A percentile compares a stretch with the other conserved stretches of the same genome.
Evolutionary conservation across 805 yeast genomes (phyloP).

Genomic region (Diddensiella santjacobensis): DNA sequence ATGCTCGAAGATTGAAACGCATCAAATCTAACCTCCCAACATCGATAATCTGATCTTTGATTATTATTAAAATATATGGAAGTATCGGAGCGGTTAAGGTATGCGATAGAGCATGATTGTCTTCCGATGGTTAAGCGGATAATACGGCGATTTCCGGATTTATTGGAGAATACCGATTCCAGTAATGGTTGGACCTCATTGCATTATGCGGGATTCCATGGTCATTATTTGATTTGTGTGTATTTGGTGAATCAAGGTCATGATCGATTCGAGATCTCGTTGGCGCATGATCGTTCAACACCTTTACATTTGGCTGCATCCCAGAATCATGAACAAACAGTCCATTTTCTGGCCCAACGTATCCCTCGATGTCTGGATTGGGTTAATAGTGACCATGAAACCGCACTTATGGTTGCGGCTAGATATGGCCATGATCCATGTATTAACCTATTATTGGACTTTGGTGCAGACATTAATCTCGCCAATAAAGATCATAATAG

Average conservation of each 20-base stretch:
- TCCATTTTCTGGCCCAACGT: conserved; percentile 68
- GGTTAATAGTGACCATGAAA: conserved; percentile 44
- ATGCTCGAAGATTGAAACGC: too few relatives aligned
- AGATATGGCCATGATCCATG: conserved; percentile 58
- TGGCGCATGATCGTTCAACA: conserved; percentile 54
- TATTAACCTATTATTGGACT: conserved; percentile 58
- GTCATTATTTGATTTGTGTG: conserved; percentile 65
- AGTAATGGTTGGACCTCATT: conserved; percentile 76
- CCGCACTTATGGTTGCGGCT: conserved; percentile 62
- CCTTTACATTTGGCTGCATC: conserved; percentile 67
- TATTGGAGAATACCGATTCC: conserved; percentile 66
- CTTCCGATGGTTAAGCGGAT: conserved; percentile 60
- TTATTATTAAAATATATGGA: too few relatives aligned
- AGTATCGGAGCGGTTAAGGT: conserved; percentile 53
- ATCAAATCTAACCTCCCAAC: too few relatives aligned
- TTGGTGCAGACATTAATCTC: conserved; percentile 72
- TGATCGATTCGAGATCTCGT: conserved; percentile 47
- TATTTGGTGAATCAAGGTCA: conserved; percentile 52
- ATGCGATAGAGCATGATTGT: conserved; percentile 62
- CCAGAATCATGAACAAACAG: conserved; percentile 64
- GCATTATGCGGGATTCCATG: conserved; percentile 76
- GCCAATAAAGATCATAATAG: conserved; percentile 76
- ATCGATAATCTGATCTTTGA: too few relatives aligned
- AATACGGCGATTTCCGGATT: conserved; percentile 62
- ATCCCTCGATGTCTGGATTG: conserved; percentile 57